Evolutionary conservation across 148 eudicot genomes (phyloP).

Genomic region (Rhododendron ferrugineum): DNA sequence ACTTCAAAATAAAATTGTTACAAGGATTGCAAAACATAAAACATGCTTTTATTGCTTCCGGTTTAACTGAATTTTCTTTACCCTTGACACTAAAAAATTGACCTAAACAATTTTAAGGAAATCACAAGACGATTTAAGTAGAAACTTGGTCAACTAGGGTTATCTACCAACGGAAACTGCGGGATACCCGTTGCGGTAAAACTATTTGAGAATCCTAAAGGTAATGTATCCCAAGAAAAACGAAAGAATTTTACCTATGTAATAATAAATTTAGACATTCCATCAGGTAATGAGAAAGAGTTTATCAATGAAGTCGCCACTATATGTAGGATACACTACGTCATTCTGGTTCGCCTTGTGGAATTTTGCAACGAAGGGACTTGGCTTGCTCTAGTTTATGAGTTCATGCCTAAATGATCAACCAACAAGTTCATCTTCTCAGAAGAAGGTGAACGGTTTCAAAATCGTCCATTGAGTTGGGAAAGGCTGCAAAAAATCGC

Average conservation of each 20-base stretch:
- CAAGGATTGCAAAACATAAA: too few relatives aligned
- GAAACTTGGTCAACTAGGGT: neutral
- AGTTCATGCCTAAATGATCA: neutral
- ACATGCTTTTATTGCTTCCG: too few relatives aligned
- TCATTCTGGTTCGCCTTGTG: neutral
- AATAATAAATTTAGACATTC: too few relatives aligned
- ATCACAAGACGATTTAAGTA: neutral
- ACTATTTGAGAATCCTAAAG: neutral
- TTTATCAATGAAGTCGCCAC: neutral
- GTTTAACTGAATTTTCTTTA: too few relatives aligned
- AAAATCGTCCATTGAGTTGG: neutral
- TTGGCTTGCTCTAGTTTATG: neutral
- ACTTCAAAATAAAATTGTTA: too few relatives aligned
- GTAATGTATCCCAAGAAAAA: neutral
- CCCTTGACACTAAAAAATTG: too few relatives aligned
- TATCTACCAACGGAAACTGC: neutral
- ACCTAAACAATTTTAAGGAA: neutral
- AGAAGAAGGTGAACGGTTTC: neutral
- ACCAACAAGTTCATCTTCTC: neutral
- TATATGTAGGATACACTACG: neutral
- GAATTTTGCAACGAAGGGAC: neutral
- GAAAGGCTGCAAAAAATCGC: neutral
- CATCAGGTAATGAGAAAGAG: neutral
- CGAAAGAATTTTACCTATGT: too few relatives aligned
- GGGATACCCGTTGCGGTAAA: neutral